A percentile compares a stretch with the other conserved stretches of the same genome.
phyloP scores from a whole-genome alignment of 352 stramenopile genomes.

The Plasmopara muralis region DNA sequence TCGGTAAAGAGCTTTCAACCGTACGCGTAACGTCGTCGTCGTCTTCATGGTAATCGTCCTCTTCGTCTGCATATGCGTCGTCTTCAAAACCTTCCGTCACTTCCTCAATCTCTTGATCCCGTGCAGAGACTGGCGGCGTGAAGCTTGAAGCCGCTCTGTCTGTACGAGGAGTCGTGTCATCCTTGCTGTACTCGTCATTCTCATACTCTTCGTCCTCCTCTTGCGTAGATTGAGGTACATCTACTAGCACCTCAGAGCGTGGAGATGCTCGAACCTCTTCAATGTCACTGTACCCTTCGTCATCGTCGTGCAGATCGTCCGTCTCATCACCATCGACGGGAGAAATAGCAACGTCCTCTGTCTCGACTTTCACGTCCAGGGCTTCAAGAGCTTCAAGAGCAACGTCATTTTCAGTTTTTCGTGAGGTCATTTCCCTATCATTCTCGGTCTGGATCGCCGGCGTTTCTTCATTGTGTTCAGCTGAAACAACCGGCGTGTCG shows the following conservation, averaged over 20 bases:
- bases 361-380: conserved; percentile 1
- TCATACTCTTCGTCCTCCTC: conserved; percentile 54
- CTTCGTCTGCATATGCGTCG: conserved; percentile 31
- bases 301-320: conserved; percentile 30
- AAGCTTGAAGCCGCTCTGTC: conserved; percentile 1
- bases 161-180: conserved; percentile 8
- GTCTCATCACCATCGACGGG: conserved; percentile 3
- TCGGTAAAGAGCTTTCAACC: too few species aligned
- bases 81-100: conserved; percentile 9
- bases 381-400: conserved; percentile 2
- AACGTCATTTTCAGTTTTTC: background rate
- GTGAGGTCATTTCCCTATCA: too few species aligned
- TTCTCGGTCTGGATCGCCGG: too few species aligned
- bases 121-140: conserved; percentile 8
- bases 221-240: conserved; percentile 10
- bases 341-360: background rate
- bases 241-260: background rate
- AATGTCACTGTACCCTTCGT: conserved; percentile 46
- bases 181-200: conserved; percentile 29
- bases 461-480: too few species aligned
- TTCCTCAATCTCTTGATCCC: conserved; percentile 20
- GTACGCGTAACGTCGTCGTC: conserved; percentile 30
- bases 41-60: conserved; percentile 34
- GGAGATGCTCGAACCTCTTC: conserved; percentile 7
- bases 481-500: background rate